These are phyloP conservation scores for Nicotiana obtusifolia DNA, from an alignment of 257 asterid species.

Conservation along the genomic window DNA sequence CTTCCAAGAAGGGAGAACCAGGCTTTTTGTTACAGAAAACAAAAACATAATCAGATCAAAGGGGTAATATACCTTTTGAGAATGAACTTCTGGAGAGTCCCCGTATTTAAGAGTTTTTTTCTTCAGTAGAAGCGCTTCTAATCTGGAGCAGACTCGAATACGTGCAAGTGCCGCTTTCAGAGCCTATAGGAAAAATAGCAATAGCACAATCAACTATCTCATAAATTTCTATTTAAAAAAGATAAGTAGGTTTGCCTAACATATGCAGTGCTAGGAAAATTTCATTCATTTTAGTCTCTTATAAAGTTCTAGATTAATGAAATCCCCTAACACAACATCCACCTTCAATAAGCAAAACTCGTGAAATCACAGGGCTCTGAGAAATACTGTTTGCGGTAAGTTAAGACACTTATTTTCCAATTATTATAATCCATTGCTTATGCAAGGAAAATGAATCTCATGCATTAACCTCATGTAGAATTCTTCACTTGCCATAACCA, in stretches of 20 bases:
- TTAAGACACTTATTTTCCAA: background rate
- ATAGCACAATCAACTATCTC: background rate
- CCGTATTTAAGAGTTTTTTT: conserved; percentile 70
- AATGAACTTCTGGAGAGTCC: conserved; percentile 74
- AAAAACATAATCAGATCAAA: background rate
- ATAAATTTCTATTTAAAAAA: background rate
- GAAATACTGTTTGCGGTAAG: background rate
- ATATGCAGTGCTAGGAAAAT: background rate
- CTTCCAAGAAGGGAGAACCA: background rate
- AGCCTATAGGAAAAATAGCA: conserved; percentile 34
- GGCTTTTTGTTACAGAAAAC: background rate
- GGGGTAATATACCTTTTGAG: conserved; percentile 59
- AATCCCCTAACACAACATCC: background rate
- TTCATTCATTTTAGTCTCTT: background rate
- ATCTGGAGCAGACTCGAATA: conserved; percentile 77
- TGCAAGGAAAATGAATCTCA: background rate
- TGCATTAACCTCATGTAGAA: background rate
- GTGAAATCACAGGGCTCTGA: background rate
- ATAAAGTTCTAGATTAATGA: background rate
- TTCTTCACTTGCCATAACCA: background rate
- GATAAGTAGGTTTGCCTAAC: background rate
- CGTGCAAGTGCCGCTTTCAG: conserved; percentile 70
- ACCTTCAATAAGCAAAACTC: background rate
- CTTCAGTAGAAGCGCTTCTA: conserved; percentile 81
- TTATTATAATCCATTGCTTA: background rate